These are phyloP conservation scores for Globisporangium ultimum DNA, from an alignment of 352 stramenopile species.

Conservation along the genomic window DNA sequence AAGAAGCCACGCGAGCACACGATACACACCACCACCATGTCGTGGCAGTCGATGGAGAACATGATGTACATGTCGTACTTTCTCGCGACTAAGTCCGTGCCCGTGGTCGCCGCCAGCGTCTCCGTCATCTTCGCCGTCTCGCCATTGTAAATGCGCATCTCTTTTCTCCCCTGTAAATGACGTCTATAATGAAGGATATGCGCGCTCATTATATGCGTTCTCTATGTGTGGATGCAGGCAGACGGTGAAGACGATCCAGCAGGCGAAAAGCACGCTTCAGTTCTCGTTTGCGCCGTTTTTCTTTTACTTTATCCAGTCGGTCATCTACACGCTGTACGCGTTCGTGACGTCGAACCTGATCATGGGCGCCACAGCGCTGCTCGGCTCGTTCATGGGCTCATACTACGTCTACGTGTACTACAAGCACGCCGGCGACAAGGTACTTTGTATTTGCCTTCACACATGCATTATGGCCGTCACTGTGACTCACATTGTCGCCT, in stretches of 20 bases:
- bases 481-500: neutral
- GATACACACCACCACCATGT: slow-evolving; percentile 31
- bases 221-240: slow-evolving; percentile 27
- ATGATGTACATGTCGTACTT: slow-evolving; percentile 71
- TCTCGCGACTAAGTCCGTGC: slow-evolving; percentile 56
- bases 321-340: slow-evolving; percentile 80
- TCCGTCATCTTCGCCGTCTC: slow-evolving; percentile 71
- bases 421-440: slow-evolving; percentile 42
- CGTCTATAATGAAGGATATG: no score
- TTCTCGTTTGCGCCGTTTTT: slow-evolving; percentile 81
- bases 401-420: slow-evolving; percentile 79
- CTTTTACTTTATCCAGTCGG: slow-evolving; percentile 81
- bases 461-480: neutral
- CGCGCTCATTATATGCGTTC: neutral
- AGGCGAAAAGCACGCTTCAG: slow-evolving; percentile 65
- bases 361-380: slow-evolving; percentile 51
- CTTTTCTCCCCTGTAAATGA: no score
- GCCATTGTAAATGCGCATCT: slow-evolving; percentile 34
- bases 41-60: slow-evolving; percentile 60
- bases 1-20: no score
- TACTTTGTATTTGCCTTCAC: neutral
- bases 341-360: slow-evolving; percentile 59
- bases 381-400: slow-evolving; percentile 49
- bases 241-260: slow-evolving; percentile 59
- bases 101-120: slow-evolving; percentile 51